Evolutionary conservation across 2,329 filamentous ascomycete genomes (phyloP).

Genomic region (Epichloe sylvatica): DNA sequence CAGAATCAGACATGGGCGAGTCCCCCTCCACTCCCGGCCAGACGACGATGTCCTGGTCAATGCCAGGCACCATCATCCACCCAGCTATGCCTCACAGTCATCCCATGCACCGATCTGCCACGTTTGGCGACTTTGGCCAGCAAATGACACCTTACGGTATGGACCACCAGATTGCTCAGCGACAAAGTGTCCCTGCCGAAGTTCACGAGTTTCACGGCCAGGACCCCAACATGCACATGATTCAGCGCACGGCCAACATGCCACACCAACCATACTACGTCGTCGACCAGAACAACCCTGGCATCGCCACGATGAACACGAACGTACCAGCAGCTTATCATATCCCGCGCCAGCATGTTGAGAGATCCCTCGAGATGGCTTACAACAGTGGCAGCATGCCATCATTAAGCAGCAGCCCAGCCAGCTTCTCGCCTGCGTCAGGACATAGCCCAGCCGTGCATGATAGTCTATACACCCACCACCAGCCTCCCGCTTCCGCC

Average conservation of each 20-base stretch:
- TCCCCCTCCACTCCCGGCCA: constrained; percentile 45
- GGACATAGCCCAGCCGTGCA: constrained; percentile 39
- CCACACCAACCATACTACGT: constrained; percentile 40
- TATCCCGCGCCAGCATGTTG: constrained; percentile 34
- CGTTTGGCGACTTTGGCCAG: constrained; percentile 41
- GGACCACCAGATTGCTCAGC: constrained; percentile 26
- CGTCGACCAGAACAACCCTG: constrained; percentile 47
- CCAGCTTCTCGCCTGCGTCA: constrained; percentile 41
- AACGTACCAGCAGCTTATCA: constrained; percentile 38
- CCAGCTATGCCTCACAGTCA: constrained; percentile 23
- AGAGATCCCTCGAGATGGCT: constrained; percentile 36
- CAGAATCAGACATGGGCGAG: constrained; percentile 44
- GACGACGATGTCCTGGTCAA: constrained; percentile 37
- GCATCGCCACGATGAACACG: constrained; percentile 47
- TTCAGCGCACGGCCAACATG: constrained; percentile 35
- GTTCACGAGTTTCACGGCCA: constrained; percentile 32
- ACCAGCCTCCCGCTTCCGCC: constrained; percentile 34
- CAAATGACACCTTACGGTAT: constrained; percentile 32
- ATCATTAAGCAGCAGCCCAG: constrained; percentile 45
- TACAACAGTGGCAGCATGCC: constrained; percentile 34
- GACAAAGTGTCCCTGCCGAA: constrained; percentile 32
- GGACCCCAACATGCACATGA: constrained; percentile 31
- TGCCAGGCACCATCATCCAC: constrained; percentile 26
- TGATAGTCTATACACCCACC: constrained; percentile 44
- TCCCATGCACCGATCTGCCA: constrained; percentile 35